Base-by-base conservation (phyloP, 805 yeast species). In the Lachancea fermentati region DNA sequence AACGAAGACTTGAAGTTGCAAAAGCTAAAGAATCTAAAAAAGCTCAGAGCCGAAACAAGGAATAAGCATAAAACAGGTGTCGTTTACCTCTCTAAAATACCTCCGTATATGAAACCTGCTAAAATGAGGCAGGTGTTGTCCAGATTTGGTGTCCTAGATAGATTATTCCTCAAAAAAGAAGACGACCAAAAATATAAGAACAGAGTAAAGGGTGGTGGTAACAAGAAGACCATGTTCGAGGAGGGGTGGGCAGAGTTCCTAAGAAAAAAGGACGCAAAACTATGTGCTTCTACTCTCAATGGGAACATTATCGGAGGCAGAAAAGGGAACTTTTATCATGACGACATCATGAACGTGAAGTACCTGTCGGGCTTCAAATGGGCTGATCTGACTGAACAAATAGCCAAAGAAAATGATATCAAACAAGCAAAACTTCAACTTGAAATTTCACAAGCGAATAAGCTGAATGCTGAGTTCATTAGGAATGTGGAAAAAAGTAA, bases 211-310 rank as follows among this genome's bases (percentile, higher is more conserved):
- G 74, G 77, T 47, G 97, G 97, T 11, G 97, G 98, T 16, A 93
- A 91, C 62, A 88, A 87, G 61, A 89, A 89, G 63, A 73, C 74
- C 57, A 82, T 76, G 65, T 93, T 76, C 57, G 85, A 83, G 19
- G 98, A 91, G 68, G 98, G 98, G 11, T 93, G 98, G 98, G 93
- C 85, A 5, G 98, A 93, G 64, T 93, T 85, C 62, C 66, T 73
- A 18, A 76, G 78, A 54, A 93, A 93, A 58, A 76, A 74, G 51
- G 85, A 87, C 53, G 98, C 97, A 1, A 91, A 91, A 58, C 62
- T 87, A 26, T 88, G 95, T 45, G 95, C 93, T 2, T 70, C 69
- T 7, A 83, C 97, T 0, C 65, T 93, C 55, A 93, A 93, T 57
- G 96, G 95, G 8, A 85, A 87, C 56, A 85, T 72, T 7, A 66